phyloP scores from a whole-genome alignment of 768 basidiomycete species.

The Suillus variegatus region DNA sequence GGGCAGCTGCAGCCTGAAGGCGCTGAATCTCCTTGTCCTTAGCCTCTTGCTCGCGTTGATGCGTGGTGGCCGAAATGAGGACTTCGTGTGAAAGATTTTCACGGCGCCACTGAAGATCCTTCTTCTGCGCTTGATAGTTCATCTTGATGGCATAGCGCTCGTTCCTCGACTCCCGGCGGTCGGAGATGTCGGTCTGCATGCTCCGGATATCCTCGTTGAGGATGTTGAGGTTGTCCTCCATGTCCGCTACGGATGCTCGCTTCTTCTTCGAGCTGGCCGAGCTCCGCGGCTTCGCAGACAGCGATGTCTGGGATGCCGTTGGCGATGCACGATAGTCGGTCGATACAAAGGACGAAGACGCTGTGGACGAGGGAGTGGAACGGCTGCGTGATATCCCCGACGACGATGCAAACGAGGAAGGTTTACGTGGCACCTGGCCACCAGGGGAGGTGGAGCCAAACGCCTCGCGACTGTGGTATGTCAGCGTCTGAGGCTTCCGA shows the following conservation, averaged over 20 bases:
- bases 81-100: background rate
- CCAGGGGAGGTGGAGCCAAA: background rate
- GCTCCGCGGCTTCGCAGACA: background rate
- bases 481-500: too few species aligned
- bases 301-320: background rate
- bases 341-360: background rate
- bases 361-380: background rate
- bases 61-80: background rate
- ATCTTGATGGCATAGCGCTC: slow-evolving; percentile 1
- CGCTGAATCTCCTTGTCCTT: background rate
- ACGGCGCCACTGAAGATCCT: background rate
- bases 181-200: background rate
- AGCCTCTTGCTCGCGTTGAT: background rate
- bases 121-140: background rate
- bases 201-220: background rate
- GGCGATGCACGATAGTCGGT: background rate
- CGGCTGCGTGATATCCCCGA: background rate
- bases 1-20: background rate
- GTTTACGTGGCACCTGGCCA: background rate
- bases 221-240: background rate
- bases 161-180: background rate
- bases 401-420: background rate
- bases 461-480: background rate
- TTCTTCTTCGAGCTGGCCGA: background rate
- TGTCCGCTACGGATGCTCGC: background rate